These are phyloP conservation scores for Solanum hybrid DNA, from an alignment of 305 asterid genomes.

Conservation along the genomic window DNA sequence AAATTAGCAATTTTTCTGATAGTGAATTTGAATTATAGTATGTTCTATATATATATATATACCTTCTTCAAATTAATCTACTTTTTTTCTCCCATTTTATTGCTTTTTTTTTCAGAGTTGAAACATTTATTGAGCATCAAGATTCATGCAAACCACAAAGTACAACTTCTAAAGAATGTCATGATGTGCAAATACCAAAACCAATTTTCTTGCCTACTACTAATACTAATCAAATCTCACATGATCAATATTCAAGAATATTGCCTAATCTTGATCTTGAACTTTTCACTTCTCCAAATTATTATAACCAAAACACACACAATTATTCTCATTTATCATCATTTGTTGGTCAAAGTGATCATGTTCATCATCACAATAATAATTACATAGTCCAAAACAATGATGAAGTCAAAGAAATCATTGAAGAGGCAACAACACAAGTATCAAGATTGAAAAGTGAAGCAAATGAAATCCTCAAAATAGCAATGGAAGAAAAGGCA, in stretches of 20 bases:
- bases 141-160: conserved; percentile 28
- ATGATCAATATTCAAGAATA: not conserved
- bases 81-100: not conserved
- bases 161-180: not conserved
- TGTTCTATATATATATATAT: not conserved
- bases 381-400: not conserved
- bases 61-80: not conserved
- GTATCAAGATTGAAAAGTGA: conserved; percentile 18
- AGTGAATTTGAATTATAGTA: not conserved
- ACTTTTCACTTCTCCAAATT: conserved; percentile 17
- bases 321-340: not conserved
- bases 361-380: not conserved
- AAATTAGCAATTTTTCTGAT: not conserved
- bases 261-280: conserved; percentile 29
- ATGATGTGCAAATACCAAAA: not conserved
- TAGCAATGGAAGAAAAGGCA: conserved; percentile 22
- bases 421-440: conserved; percentile 2
- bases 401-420: not conserved
- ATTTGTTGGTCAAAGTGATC: not conserved
- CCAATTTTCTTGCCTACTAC: not conserved
- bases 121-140: conserved; percentile 35
- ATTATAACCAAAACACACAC: not conserved
- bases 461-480: conserved; percentile 14
- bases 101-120: conserved; percentile 19
- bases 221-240: not conserved